Evolutionary conservation across 2,329 filamentous ascomycete genomes (phyloP).

Genomic region (Sporothrix globosa): DNA sequence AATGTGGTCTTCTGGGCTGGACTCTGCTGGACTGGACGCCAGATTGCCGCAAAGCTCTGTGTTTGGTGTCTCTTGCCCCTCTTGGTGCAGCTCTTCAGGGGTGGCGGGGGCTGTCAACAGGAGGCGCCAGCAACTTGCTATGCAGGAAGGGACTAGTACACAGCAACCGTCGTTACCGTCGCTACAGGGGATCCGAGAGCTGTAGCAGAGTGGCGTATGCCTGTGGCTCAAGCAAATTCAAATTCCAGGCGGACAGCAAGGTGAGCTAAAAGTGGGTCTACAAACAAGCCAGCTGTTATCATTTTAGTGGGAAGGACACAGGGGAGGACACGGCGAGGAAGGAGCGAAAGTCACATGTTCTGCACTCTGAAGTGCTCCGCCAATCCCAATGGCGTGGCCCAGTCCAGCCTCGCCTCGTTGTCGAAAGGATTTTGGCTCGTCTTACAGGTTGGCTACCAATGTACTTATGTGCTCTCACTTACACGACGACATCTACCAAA

Average conservation of each 20-base stretch:
- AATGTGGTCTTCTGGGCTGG: conserved; percentile 32
- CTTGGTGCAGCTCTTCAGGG: conserved; percentile 24
- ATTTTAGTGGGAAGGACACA: conserved; percentile 13
- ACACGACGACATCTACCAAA: conserved; percentile 8
- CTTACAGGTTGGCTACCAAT: neutral
- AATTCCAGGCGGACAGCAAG: conserved; percentile 18
- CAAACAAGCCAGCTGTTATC: conserved; percentile 35
- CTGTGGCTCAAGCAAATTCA: conserved; percentile 28
- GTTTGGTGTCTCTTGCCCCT: conserved; percentile 17
- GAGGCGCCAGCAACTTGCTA: neutral
- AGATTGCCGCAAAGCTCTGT: conserved; percentile 4
- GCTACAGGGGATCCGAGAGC: neutral
- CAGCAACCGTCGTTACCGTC: neutral
- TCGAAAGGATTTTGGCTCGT: conserved; percentile 4
- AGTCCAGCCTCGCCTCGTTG: neutral
- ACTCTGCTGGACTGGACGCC: neutral
- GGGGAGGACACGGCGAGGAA: neutral
- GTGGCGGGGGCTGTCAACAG: conserved; percentile 14
- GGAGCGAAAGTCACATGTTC: conserved; percentile 28
- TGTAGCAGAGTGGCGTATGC: neutral
- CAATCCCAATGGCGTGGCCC: neutral
- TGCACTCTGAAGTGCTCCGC: neutral
- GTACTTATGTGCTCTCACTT: neutral
- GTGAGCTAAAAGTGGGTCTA: conserved; percentile 24
- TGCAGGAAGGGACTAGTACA: conserved; percentile 16